Base-by-base conservation (phyloP, 805 yeast genomes). In the Candida quercuum region DNA sequence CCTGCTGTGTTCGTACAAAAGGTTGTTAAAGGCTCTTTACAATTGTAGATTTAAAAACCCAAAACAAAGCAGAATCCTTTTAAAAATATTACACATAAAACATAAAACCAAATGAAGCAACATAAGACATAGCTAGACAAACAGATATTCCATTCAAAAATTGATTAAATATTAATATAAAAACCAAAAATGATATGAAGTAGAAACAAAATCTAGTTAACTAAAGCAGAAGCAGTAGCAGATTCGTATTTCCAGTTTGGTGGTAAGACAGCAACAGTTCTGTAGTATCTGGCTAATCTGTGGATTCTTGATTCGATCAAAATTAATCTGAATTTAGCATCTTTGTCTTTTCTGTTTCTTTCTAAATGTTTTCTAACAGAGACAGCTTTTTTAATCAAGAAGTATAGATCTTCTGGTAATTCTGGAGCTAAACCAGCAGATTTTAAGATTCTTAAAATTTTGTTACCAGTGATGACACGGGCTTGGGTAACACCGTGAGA, bases 231-330 rank as follows among this genome's bases (percentile, higher is more conserved):
- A 68, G 99, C 99, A 67, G 99, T 93, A 69, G 99, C 96, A 60
- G 99, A 91, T 81, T 93, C 99, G 95, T 86, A 93, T 80, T 93
- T 93, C 99, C 99, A 93, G 93, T 85, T 89, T 71, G 99, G 98
- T 63, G 99, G 99, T 68, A 93, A 83, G 64, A 93, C 98, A 66
- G 95, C 78, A 63, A 87, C 96, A 63, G 96, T 86, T 87, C 96
- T 91, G 96, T 93, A 93, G 94, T 93, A 93, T 80, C 99, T 86
- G 61, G 99, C 96, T 70, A 93, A 86, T 84, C 99, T 91, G 95
- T 93, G 99, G 79, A 93, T 93, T 88, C 99, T 89, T 56, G 98
- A 91, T 80, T 93, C 99, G 72, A 93, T 89, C 74, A 93, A 84
- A 93, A 93, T 93, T 68, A 93, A 87, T 84, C 99, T 87, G 95